These are phyloP conservation scores for Salix caprea DNA, from an alignment of 345 rosid genomes.

Conservation along the genomic window DNA sequence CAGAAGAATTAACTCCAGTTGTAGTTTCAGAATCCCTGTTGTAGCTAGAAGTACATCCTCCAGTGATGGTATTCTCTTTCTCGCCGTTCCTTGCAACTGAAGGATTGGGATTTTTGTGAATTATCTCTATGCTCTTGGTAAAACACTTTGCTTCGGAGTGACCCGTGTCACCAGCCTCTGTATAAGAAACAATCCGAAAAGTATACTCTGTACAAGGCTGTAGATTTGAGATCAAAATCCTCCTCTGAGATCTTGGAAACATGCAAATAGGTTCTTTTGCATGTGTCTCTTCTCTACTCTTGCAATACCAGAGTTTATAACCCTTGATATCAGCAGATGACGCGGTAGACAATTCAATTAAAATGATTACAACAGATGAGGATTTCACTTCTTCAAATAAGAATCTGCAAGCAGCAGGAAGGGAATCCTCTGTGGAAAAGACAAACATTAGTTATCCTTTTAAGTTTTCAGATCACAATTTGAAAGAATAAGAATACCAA, in stretches of 20 bases:
- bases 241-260: conserved; percentile 62
- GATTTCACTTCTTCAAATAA: conserved; percentile 74
- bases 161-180: conserved; percentile 51
- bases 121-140: conserved; percentile 61
- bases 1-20: conserved; percentile 37
- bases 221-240: conserved; percentile 73
- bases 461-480: conserved; percentile 1
- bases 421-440: conserved; percentile 44
- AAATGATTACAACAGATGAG: conserved; percentile 49
- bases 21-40: conserved; percentile 29
- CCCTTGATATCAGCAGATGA: conserved; percentile 55
- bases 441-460: conserved; percentile 12
- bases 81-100: conserved; percentile 21
- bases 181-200: conserved; percentile 55
- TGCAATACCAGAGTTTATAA: conserved; percentile 86
- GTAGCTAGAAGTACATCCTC: conserved; percentile 40
- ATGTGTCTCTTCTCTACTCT: conserved; percentile 59
- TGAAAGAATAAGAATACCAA: not conserved
- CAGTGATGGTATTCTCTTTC: conserved; percentile 30
- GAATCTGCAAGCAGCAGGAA: conserved; percentile 79
- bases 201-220: conserved; percentile 83
- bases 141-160: conserved; percentile 68
- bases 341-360: conserved; percentile 55
- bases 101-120: conserved; percentile 41
- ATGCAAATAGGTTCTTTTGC: conserved; percentile 50